These are phyloP conservation scores for Leishmania amazonensis DNA, from an alignment of 208 protist species.

Conservation along the genomic window DNA sequence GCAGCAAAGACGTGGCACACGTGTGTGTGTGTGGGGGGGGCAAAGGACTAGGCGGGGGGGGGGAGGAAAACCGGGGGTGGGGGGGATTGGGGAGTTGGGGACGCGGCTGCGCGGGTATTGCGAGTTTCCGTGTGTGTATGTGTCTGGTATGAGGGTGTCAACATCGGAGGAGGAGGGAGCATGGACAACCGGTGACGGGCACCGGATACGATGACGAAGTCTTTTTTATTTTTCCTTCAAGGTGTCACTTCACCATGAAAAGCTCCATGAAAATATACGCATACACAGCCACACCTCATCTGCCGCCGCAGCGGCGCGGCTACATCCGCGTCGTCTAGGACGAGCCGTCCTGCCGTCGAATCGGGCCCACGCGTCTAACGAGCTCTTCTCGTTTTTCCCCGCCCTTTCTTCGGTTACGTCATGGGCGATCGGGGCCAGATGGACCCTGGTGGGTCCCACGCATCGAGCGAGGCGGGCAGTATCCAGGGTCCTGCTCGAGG, in stretches of 20 bases:
- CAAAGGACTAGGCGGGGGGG: neutral
- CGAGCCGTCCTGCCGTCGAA: neutral
- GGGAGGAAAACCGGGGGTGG: neutral
- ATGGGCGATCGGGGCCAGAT: neutral
- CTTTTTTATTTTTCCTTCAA: neutral
- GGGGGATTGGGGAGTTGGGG: neutral
- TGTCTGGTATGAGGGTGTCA: neutral
- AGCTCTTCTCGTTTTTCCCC: neutral
- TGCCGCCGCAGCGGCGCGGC: neutral
- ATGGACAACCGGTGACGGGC: neutral
- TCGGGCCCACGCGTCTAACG: neutral
- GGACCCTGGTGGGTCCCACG: neutral
- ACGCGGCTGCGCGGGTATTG: neutral
- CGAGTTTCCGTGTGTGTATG: neutral
- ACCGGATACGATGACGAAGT: neutral
- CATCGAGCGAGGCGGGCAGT: neutral
- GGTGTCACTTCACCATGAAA: neutral
- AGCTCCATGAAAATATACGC: neutral
- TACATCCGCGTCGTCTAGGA: neutral
- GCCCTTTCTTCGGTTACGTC: too few species aligned
- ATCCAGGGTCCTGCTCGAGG: neutral
- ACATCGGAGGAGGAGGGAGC: neutral
- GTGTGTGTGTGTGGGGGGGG: neutral
- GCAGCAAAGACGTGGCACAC: neutral
- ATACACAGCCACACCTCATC: neutral